Percentiles rank a stretch among this genome's conserved stretches.
Evolutionary conservation across 306 rosid species (phyloP).

Genomic region (Purshia tridentata): DNA sequence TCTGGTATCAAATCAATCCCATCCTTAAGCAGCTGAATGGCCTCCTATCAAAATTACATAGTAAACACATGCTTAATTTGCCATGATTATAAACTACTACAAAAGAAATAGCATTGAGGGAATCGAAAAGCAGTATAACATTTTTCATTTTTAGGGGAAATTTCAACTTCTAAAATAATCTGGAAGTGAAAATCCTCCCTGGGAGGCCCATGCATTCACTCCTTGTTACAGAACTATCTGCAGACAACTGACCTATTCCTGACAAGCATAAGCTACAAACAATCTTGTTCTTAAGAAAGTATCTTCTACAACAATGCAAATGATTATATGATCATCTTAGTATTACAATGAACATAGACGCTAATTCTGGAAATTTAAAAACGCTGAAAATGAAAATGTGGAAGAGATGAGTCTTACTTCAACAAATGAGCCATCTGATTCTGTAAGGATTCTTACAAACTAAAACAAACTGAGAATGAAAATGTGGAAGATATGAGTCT

Average conservation of each 20-base stretch:
- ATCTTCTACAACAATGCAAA: conserved; percentile 13
- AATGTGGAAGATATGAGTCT: too few species aligned
- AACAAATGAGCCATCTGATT: conserved; percentile 58
- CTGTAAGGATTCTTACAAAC: too few species aligned
- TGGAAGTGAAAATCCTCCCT: not conserved
- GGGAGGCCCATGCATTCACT: not conserved
- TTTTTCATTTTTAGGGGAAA: not conserved
- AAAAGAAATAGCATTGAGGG: conserved; percentile 2
- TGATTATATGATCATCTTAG: not conserved
- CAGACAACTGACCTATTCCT: not conserved
- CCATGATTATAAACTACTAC: conserved; percentile 2
- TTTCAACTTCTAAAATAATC: not conserved
- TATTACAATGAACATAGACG: not conserved
- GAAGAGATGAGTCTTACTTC: conserved; percentile 52
- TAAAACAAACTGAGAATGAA: too few species aligned
- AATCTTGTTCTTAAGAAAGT: not conserved
- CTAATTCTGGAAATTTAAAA: not conserved
- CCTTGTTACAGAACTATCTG: not conserved
- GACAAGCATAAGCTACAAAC: not conserved
- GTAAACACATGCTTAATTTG: conserved; percentile 15
- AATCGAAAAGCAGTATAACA: not conserved
- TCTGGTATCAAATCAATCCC: conserved; percentile 82
- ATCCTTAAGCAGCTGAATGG: conserved; percentile 76
- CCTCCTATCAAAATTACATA: conserved; percentile 49
- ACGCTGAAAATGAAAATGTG: conserved; percentile 2